Evolutionary conservation across 2,329 filamentous ascomycete genomes (phyloP).

Genomic region (Pezicula radicicola): DNA sequence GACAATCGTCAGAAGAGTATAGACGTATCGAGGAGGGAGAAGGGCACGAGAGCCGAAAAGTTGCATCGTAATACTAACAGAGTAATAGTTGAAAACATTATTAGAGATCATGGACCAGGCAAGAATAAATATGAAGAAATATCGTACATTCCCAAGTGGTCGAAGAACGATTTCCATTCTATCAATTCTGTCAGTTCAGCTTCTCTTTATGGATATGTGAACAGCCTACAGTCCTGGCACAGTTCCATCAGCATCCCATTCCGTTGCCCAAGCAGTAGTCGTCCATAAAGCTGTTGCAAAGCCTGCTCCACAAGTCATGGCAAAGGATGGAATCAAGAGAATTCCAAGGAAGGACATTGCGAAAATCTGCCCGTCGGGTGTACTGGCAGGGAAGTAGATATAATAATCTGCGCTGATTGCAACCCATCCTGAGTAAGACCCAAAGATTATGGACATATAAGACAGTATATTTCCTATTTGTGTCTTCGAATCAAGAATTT

Average conservation of each 20-base stretch:
- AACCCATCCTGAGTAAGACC: constrained; percentile 44
- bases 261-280: constrained; percentile 4
- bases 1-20: not conserved
- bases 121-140: constrained; percentile 9
- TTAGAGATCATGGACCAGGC: constrained; percentile 8
- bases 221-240: constrained; percentile 1
- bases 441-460: constrained; percentile 42
- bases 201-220: too few species aligned
- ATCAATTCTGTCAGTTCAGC: not conserved
- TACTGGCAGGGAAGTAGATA: constrained; percentile 43
- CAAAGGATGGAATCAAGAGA: constrained; percentile 2
- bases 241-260: constrained; percentile 2
- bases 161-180: constrained; percentile 3
- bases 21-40: constrained; percentile 3
- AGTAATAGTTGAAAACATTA: constrained; percentile 8
- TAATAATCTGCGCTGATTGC: constrained; percentile 42
- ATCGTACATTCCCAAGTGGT: constrained; percentile 4
- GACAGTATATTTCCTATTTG: constrained; percentile 37
- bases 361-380: constrained; percentile 43
- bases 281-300: constrained; percentile 5
- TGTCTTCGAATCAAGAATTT: not conserved
- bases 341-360: constrained; percentile 41
- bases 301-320: constrained; percentile 9
- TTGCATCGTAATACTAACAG: constrained; percentile 4
- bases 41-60: constrained; percentile 3